These are phyloP conservation scores for Fraxinus paxiana DNA, from an alignment of 305 asterid species.

Conservation along the genomic window DNA sequence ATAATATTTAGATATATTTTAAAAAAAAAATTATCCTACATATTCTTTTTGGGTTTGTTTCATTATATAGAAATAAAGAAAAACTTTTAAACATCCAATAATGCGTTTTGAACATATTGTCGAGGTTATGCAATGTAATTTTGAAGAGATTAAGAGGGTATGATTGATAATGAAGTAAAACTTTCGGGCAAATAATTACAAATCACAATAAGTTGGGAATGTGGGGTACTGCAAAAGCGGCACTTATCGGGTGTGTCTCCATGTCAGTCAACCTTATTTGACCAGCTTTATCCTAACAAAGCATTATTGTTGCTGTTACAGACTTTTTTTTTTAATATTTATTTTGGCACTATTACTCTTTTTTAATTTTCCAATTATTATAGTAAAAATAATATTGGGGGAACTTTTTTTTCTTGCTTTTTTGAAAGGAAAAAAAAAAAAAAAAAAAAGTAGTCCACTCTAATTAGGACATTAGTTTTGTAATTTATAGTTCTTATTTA, in stretches of 20 bases:
- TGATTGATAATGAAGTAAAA: constrained; percentile 18
- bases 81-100: neutral
- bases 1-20: no score
- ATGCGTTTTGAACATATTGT: neutral
- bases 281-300: constrained; percentile 15
- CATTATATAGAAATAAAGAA: neutral
- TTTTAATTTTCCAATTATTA: neutral
- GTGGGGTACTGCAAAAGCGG: neutral
- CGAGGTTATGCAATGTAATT: neutral
- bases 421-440: neutral
- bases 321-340: neutral
- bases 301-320: constrained; percentile 2
- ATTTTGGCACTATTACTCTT: neutral
- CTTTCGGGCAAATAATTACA: constrained; percentile 11
- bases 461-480: neutral
- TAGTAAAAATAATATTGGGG: neutral
- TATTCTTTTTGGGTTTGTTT: neutral
- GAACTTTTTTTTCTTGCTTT: neutral
- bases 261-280: constrained; percentile 20
- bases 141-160: neutral
- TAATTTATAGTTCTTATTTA: neutral
- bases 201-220: neutral
- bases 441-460: neutral
- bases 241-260: constrained; percentile 3
- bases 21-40: neutral